Conservation (phyloP, 108 stramenopile species). For the Parietichytrium sp. region DNA sequence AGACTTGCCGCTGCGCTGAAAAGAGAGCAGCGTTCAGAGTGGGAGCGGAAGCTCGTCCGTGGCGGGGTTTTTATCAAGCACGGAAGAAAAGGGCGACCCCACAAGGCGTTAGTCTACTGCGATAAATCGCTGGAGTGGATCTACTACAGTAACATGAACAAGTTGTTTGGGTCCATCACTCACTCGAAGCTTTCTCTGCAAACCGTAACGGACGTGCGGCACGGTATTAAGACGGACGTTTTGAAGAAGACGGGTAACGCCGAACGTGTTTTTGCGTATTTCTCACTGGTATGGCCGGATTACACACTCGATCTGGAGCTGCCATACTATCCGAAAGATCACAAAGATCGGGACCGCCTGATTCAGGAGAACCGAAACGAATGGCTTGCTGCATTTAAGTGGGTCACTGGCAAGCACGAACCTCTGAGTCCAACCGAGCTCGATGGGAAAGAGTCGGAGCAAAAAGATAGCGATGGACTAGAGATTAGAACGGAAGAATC, state of each 20-base stretch:
- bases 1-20: no score
- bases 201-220: not conserved
- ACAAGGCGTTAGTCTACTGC: conserved; percentile 7
- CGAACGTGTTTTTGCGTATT: not conserved
- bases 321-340: conserved; percentile 5
- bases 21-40: no score
- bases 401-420: no score
- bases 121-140: not conserved
- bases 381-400: conserved; percentile 7
- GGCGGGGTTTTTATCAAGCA: conserved; percentile 9
- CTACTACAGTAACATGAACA: conserved; percentile 1
- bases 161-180: no score
- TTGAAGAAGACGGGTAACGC: not conserved
- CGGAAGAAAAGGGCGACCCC: not conserved
- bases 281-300: not conserved
- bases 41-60: no score
- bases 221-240: not conserved
- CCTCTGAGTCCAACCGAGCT: no score
- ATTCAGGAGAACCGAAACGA: not conserved
- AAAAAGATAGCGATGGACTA: no score
- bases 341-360: not conserved
- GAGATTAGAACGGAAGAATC: no score
- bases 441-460: no score
- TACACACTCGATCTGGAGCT: conserved; percentile 5
- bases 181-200: not conserved